Evolutionary conservation across 192 early-diverging fungal genomes (phyloP), one percentile per base, ranked within the genome.

Genomic region (Coemansia sp.): DNA sequence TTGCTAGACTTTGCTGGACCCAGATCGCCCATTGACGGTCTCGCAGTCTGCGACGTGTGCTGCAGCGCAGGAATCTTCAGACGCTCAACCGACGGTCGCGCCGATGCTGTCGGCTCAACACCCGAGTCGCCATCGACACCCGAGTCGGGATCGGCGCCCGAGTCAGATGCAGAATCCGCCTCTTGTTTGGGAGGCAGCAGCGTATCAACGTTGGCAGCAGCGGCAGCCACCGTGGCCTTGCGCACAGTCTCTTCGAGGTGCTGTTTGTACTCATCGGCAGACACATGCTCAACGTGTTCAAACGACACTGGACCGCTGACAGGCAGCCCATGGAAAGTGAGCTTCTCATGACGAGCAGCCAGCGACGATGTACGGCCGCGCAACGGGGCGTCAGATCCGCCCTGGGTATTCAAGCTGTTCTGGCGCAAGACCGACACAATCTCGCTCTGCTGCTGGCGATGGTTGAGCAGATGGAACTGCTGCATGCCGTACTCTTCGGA

Each of bases 221-320:
- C 49, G 10, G 48, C 22, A 12, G 60, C 54, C 19, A 48, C 56
- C 7, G 50, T 39, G n/a, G 45, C 55, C 16, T 22, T 29, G 35
- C 32, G 61, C 56, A 50, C 54, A 6, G 55, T 59, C 6, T 59
- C 59, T 26, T 63, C 68, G 27, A 73, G 24, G 35, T 71, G 77
- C 20, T 43, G 64, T 53, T 68, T 69, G 71, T 79, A 79, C 37
- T 79, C 76, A 22, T 63, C 61, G 20, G 71, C 59, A 57, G 76
- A 79, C n/a, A 74, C 64, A 27, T 79, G 76, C 62, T 79, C 76
- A 32, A 79, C 71, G 27, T 79, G 76, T 57, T 73, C 71, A 67
- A 79, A 79, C 1, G 71, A 64, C 24, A 79, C 64, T 3, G 76
- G 76, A 1, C 76, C 68, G 68, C 76, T 79, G 50, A 79, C 55